A percentile compares a stretch with the other conserved stretches of the same genome.
phyloP scores from a whole-genome alignment of 2,329 filamentous ascomycete species.

The Ceratocystis variospora region DNA sequence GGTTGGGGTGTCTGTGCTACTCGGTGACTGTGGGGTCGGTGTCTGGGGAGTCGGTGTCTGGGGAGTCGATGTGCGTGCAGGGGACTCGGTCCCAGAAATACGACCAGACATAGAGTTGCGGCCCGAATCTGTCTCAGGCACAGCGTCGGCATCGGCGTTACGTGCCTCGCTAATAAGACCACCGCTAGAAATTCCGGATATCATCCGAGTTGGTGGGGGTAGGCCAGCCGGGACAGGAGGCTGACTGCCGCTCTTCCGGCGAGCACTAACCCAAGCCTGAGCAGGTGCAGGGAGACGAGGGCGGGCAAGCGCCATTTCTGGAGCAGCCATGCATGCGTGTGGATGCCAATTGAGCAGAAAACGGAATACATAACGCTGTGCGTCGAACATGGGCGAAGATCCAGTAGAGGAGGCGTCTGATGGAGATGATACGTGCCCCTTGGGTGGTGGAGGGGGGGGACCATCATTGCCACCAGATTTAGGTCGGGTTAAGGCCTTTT shows the following conservation, averaged over 20 bases:
- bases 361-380: slow-evolving; percentile 53
- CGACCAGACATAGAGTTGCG: slow-evolving; percentile 18
- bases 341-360: slow-evolving; percentile 57
- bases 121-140: slow-evolving; percentile 24
- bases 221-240: slow-evolving; percentile 28
- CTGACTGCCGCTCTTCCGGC: slow-evolving; percentile 29
- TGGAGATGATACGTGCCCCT: slow-evolving; percentile 26
- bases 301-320: slow-evolving; percentile 43
- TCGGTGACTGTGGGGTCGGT: background rate
- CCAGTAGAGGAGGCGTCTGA: slow-evolving; percentile 41
- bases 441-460: slow-evolving; percentile 27
- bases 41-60: background rate
- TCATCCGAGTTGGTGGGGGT: slow-evolving; percentile 33
- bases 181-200: slow-evolving; percentile 34
- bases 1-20: slow-evolving; percentile 3
- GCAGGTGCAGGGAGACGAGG: slow-evolving; percentile 59
- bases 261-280: slow-evolving; percentile 44
- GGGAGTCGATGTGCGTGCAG: slow-evolving; percentile 2
- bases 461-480: slow-evolving; percentile 6
- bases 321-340: slow-evolving; percentile 23
- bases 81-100: background rate
- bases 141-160: slow-evolving; percentile 33
- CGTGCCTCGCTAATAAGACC: slow-evolving; percentile 38
- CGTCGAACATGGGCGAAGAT: slow-evolving; percentile 41
- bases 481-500: background rate